These are phyloP conservation scores for Peniophora sp. DNA, from an alignment of 1,284 basidiomycete genomes.

Conservation along the genomic window DNA sequence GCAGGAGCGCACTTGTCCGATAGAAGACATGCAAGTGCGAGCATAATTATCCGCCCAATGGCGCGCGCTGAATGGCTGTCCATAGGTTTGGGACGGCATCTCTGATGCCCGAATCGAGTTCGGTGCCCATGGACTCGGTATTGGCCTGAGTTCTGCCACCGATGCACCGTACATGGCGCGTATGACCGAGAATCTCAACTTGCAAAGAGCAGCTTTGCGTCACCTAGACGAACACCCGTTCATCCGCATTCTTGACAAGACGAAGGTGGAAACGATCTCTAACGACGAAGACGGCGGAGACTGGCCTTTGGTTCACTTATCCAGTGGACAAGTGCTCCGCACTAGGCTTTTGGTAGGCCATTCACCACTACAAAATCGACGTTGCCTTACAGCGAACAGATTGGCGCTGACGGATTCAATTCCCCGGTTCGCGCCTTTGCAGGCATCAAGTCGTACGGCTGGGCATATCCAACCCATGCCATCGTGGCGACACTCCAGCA, in stretches of 20 bases:
- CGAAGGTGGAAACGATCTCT: slow-evolving; percentile 60
- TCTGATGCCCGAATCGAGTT: slow-evolving; percentile 77
- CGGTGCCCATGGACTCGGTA: slow-evolving; percentile 42
- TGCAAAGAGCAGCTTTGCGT: slow-evolving; percentile 75
- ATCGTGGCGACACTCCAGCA: slow-evolving; percentile 87
- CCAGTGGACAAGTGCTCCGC: slow-evolving; percentile 52
- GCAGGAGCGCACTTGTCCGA: slow-evolving; percentile 53
- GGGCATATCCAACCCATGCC: slow-evolving; percentile 87
- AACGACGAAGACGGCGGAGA: slow-evolving; percentile 37
- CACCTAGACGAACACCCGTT: slow-evolving; percentile 36
- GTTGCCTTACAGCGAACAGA: slow-evolving; percentile 32
- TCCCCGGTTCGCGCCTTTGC: slow-evolving; percentile 90
- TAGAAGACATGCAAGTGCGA: slow-evolving; percentile 81
- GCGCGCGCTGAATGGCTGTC: not conserved
- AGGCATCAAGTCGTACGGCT: slow-evolving; percentile 83
- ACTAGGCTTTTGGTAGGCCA: slow-evolving; percentile 65
- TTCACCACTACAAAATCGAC: slow-evolving; percentile 1
- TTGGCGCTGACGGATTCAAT: slow-evolving; percentile 94
- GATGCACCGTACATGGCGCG: slow-evolving; percentile 57
- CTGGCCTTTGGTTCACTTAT: slow-evolving; percentile 73
- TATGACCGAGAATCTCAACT: slow-evolving; percentile 85
- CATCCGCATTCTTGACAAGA: slow-evolving; percentile 56
- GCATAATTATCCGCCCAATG: not conserved
- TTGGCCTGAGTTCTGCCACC: slow-evolving; percentile 14
- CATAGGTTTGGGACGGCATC: slow-evolving; percentile 84